Percentiles rank a stretch among this genome's conserved stretches.
These are phyloP conservation scores for Astragalus glycyphyllos DNA, from an alignment of 306 rosid species.

Conservation along the genomic window DNA sequence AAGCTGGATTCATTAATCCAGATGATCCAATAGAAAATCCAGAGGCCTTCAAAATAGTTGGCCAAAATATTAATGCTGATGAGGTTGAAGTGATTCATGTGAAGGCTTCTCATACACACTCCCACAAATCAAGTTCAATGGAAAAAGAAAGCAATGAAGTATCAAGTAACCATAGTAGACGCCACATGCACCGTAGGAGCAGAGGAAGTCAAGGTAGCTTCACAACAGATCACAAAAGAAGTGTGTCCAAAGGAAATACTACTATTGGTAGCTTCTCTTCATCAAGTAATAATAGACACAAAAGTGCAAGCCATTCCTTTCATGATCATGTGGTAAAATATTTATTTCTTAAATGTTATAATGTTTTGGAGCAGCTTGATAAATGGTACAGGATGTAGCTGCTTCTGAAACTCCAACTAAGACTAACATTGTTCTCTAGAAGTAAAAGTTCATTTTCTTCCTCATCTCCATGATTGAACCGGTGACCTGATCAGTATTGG, in stretches of 20 bases:
- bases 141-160: constrained; percentile 29
- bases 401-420: too few relatives aligned
- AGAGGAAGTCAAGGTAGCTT: constrained; percentile 38
- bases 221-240: constrained; percentile 30
- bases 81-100: background rate
- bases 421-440: too few relatives aligned
- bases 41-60: constrained; percentile 16
- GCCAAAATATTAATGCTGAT: constrained; percentile 1
- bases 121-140: constrained; percentile 25
- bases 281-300: constrained; percentile 32
- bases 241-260: constrained; percentile 29
- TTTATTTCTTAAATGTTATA: background rate
- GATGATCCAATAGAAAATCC: constrained; percentile 41
- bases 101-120: constrained; percentile 12
- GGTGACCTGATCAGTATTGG: too few relatives aligned
- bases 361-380: too few relatives aligned
- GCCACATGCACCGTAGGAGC: constrained; percentile 10
- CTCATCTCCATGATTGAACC: too few relatives aligned
- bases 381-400: too few relatives aligned
- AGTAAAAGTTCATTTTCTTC: too few relatives aligned
- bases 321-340: constrained; percentile 32
- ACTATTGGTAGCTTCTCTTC: constrained; percentile 39
- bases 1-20: background rate
- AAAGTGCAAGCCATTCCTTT: constrained; percentile 22
- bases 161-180: background rate